Conservation (phyloP, 306 rosid species). For the Trifolium dubium region DNA sequence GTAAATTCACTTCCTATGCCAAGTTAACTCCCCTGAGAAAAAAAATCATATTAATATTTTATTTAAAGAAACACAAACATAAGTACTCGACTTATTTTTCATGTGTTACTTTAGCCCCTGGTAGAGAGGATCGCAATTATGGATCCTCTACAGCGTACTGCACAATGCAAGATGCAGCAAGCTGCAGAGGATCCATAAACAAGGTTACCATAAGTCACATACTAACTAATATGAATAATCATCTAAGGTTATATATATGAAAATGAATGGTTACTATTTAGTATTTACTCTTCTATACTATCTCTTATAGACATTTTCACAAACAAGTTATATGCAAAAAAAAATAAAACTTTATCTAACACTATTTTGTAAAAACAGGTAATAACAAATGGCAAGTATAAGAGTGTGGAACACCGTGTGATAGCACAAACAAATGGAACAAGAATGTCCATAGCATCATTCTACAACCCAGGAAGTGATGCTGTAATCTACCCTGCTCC, state of each 20-base stretch:
- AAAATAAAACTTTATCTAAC: constrained; percentile 5
- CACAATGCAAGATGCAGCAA: too few relatives aligned
- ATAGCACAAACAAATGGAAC: constrained; percentile 75
- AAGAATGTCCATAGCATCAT: constrained; percentile 93
- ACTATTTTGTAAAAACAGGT: constrained; percentile 47
- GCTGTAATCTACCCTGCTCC: constrained; percentile 89
- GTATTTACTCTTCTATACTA: background rate
- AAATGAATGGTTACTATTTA: background rate
- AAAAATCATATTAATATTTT: too few relatives aligned
- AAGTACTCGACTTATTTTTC: too few relatives aligned
- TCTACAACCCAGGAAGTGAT: constrained; percentile 90
- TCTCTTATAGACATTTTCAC: constrained; percentile 15
- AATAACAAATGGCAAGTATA: constrained; percentile 88
- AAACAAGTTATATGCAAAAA: constrained; percentile 13
- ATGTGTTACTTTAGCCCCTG: too few relatives aligned
- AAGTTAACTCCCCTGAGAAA: too few relatives aligned
- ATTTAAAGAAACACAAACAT: too few relatives aligned
- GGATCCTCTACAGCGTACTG: background rate
- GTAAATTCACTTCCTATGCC: constrained; percentile 46
- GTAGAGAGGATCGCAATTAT: background rate
- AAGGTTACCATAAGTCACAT: background rate
- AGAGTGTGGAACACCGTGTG: constrained; percentile 91
- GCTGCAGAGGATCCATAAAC: background rate
- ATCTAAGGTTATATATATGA: background rate
- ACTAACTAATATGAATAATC: background rate